phyloP scores from a whole-genome alignment of 345 rosid species.

The Arabidopsis arenosa region DNA sequence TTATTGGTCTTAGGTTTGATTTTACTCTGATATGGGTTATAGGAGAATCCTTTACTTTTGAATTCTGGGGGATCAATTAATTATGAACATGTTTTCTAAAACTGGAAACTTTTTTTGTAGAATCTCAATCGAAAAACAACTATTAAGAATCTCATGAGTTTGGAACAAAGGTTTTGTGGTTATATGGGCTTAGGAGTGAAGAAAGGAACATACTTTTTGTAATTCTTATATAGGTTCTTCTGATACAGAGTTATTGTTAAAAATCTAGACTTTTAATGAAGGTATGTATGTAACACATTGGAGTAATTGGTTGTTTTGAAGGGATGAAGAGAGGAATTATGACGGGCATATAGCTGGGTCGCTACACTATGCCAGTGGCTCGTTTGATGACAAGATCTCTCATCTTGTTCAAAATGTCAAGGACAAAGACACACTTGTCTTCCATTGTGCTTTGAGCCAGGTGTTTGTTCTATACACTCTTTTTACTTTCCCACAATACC shows the following conservation, averaged over 20 bases:
- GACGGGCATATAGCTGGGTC: constrained; percentile 97
- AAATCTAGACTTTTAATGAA: constrained; percentile 7
- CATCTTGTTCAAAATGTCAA: constrained; percentile 72
- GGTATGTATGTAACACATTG: neutral
- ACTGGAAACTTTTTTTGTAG: neutral
- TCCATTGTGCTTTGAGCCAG: constrained; percentile 98
- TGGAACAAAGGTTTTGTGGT: constrained; percentile 9
- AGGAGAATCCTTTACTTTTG: neutral
- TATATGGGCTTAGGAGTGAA: neutral
- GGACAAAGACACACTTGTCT: constrained; percentile 94
- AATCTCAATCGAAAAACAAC: neutral
- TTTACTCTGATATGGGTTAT: constrained; percentile 10
- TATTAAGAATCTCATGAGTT: constrained; percentile 9
- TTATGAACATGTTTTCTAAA: constrained; percentile 17
- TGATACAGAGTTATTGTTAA: constrained; percentile 5
- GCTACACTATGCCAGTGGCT: constrained; percentile 75
- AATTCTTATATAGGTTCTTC: neutral
- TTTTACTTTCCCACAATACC: neutral
- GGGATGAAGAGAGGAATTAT: constrained; percentile 94
- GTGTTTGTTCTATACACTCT: constrained; percentile 40
- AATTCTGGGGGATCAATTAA: neutral
- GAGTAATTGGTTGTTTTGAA: constrained; percentile 12
- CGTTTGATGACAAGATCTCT: constrained; percentile 74
- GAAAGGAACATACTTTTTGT: neutral
- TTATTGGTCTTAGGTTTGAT: neutral